Base-by-base conservation (phyloP, 2,329 filamentous ascomycete genomes). In the Penicillium polonicum region DNA sequence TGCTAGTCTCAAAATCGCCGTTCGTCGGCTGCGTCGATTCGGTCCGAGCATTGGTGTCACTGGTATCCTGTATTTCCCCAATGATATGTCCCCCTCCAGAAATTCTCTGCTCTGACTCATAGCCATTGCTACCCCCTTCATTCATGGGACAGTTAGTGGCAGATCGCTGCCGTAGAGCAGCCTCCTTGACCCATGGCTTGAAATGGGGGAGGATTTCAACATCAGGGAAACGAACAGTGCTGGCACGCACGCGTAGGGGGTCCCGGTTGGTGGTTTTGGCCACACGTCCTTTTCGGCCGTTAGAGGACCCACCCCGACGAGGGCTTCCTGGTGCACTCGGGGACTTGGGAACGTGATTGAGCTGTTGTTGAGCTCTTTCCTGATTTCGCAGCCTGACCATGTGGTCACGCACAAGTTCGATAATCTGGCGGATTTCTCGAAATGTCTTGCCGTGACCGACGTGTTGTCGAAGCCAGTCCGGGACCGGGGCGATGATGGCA, bases 161-260 rank as follows among this genome's bases (percentile, higher is more conserved):
- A 10, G 55, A 48, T 9, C 55, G 55, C 21, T 45, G 45, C 1
- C 43, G 38, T 4, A 44, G 12, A 7, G 44, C 60, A 38, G 48
- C 58, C 12, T 57, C 36, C n/a, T 60, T 10, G 29, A 65, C 60
- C 60, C 60, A 63, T 21, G 43, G 50, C 52, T 60, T 42, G 55
- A 76, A 74, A 5, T 61, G 67, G 1, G 75, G 75, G 43, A 77
- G 58, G 41, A 77, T 75, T 59, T 76, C 75, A 41, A 77, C 70
- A 62, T 77, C 75, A 0, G 75, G 75, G 50, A 77, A 77, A 21
- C 61, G 61, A 8, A 60, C 60, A 2, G 35, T 45, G 33, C 60
- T 66, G 3, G 41, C 4, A 4, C 48, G 58, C 12, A 48, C 19
- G 8, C 49, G 55, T 4, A 35, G 9, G 9, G 19, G 19, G 6